Evolutionary conservation across 495 filamentous ascomycete species (phyloP).

Genomic region (Hyaloscypha bicolor): DNA sequence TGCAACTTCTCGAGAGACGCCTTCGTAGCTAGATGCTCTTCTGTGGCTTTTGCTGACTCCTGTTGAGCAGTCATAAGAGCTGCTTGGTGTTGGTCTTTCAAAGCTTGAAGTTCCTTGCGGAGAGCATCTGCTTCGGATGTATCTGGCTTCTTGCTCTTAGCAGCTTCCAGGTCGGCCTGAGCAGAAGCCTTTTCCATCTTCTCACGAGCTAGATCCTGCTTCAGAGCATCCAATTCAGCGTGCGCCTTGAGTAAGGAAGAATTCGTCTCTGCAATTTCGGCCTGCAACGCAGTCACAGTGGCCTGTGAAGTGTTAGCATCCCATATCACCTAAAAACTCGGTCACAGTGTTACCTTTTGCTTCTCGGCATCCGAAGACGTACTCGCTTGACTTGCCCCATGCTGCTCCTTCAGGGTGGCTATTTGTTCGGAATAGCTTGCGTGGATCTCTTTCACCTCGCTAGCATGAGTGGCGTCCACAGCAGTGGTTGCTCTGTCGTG

Average conservation of each 20-base stretch:
- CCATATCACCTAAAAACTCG: slow-evolving; percentile 23
- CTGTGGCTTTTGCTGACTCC: slow-evolving; percentile 29
- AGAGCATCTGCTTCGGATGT: slow-evolving; percentile 49
- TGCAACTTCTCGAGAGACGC: slow-evolving; percentile 39
- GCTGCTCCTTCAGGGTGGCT: slow-evolving; percentile 44
- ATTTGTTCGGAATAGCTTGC: slow-evolving; percentile 44
- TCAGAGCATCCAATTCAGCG: slow-evolving; percentile 45
- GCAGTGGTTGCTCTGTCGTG: slow-evolving; percentile 35
- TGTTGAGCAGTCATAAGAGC: slow-evolving; percentile 29
- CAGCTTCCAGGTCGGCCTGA: slow-evolving; percentile 55
- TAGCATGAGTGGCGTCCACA: slow-evolving; percentile 37
- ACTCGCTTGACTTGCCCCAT: slow-evolving; percentile 30
- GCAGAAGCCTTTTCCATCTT: slow-evolving; percentile 58
- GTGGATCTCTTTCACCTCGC: slow-evolving; percentile 51
- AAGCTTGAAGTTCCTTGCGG: slow-evolving; percentile 40
- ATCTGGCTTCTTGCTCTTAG: slow-evolving; percentile 53
- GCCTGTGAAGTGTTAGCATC: slow-evolving; percentile 25
- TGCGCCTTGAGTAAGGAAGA: slow-evolving; percentile 41
- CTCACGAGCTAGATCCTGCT: slow-evolving; percentile 51
- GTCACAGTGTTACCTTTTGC: slow-evolving; percentile 17
- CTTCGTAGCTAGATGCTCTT: slow-evolving; percentile 39
- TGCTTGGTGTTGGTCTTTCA: slow-evolving; percentile 31
- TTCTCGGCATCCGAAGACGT: slow-evolving; percentile 20
- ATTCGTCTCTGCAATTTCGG: slow-evolving; percentile 34
- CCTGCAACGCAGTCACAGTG: slow-evolving; percentile 19